Conservation (phyloP, 306 rosid species). For the Prosopis cineraria region DNA sequence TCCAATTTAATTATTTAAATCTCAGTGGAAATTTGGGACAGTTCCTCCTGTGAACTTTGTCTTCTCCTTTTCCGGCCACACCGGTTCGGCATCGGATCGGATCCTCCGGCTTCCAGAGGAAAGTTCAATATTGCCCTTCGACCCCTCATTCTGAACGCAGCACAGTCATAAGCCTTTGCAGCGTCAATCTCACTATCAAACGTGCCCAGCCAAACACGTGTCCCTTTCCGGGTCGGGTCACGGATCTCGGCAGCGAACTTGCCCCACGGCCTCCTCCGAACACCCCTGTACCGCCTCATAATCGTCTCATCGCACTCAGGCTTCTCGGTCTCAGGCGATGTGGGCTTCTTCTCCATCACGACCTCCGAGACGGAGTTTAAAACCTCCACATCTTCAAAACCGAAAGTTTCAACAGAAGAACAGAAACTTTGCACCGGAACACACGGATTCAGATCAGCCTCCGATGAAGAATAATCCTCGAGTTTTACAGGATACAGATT, state of each 20-base stretch:
- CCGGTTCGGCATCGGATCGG: constrained; percentile 37
- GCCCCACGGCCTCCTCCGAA: constrained; percentile 89
- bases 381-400: constrained; percentile 24
- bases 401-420: constrained; percentile 29
- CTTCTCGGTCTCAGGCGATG: not conserved
- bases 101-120: constrained; percentile 70
- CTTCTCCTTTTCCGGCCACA: constrained; percentile 58
- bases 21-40: not conserved
- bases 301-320: constrained; percentile 10
- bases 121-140: constrained; percentile 77
- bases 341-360: not conserved
- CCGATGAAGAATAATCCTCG: constrained; percentile 47
- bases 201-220: constrained; percentile 88
- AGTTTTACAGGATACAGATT: constrained; percentile 54
- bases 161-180: constrained; percentile 84
- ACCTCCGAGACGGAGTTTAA: not conserved
- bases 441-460: constrained; percentile 45
- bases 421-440: constrained; percentile 15
- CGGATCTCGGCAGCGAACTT: constrained; percentile 90
- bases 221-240: constrained; percentile 68
- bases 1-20: not conserved
- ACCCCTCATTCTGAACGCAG: constrained; percentile 88
- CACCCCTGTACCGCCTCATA: constrained; percentile 65
- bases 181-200: constrained; percentile 76
- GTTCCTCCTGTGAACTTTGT: constrained; percentile 2